Conservation (phyloP, 768 basidiomycete genomes). For the Hygrophorus pudorinus region DNA sequence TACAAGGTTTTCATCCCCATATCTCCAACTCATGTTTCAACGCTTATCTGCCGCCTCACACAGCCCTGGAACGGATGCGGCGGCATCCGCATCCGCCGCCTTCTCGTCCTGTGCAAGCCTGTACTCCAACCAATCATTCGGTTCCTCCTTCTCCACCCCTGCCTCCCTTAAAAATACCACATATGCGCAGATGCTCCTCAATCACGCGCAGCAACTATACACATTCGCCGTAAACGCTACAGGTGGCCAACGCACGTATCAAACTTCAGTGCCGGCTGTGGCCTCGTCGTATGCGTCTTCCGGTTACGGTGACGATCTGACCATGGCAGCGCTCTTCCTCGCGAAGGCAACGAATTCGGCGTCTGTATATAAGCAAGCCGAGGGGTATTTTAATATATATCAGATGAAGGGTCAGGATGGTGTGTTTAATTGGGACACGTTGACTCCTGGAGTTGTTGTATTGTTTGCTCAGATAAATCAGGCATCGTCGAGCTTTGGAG, state of each 20-base stretch:
- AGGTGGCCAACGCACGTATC: conserved; percentile 52
- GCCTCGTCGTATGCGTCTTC: conserved; percentile 62
- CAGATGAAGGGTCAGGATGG: conserved; percentile 38
- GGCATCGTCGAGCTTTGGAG: conserved; percentile 39
- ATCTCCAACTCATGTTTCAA: neutral
- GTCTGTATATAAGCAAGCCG: conserved; percentile 51
- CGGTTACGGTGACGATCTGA: conserved; percentile 62
- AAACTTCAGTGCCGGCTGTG: conserved; percentile 57
- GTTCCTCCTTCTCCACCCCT: conserved; percentile 40
- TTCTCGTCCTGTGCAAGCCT: conserved; percentile 81
- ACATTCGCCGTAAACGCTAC: conserved; percentile 63
- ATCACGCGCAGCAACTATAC: conserved; percentile 70
- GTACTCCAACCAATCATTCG: conserved; percentile 55
- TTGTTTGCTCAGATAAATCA: conserved; percentile 67
- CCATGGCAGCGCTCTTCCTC: conserved; percentile 69
- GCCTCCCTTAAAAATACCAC: conserved; percentile 62
- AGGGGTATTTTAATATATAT: conserved; percentile 48
- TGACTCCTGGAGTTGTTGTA: conserved; percentile 65
- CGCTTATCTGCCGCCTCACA: neutral
- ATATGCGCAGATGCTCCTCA: conserved; percentile 60
- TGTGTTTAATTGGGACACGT: conserved; percentile 87
- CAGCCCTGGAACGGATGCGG: conserved; percentile 80
- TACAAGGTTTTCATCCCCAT: conserved; percentile 26
- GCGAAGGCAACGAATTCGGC: conserved; percentile 60
- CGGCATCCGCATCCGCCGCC: conserved; percentile 75